Conservation (phyloP, 2,329 filamentous ascomycete genomes). For the Aspergillus persii region DNA sequence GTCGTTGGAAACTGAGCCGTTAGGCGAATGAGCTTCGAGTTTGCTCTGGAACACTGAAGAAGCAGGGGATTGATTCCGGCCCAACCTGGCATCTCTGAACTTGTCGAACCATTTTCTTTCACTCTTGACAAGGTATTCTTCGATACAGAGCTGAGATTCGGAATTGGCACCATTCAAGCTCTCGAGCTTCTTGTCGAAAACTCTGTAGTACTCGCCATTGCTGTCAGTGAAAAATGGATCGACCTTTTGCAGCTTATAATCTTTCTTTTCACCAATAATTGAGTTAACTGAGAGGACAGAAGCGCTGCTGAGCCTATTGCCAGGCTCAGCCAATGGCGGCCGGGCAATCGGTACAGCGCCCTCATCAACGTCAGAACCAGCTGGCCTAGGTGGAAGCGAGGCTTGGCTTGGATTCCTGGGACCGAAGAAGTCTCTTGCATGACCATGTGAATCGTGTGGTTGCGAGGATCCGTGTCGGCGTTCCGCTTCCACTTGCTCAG, state of each 20-base stretch:
- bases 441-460: conserved; percentile 16
- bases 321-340: conserved; percentile 25
- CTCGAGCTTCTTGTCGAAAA: conserved; percentile 58
- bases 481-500: conserved; percentile 33
- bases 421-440: conserved; percentile 17
- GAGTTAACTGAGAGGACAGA: conserved; percentile 55
- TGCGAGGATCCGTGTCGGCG: conserved; percentile 23
- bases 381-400: conserved; percentile 22
- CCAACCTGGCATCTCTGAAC: conserved; percentile 59
- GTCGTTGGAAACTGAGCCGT: conserved; percentile 43
- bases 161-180: conserved; percentile 57
- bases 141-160: conserved; percentile 60
- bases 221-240: conserved; percentile 67
- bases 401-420: conserved; percentile 29
- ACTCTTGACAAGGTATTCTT: conserved; percentile 62
- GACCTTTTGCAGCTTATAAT: conserved; percentile 64
- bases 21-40: conserved; percentile 33
- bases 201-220: conserved; percentile 59
- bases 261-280: conserved; percentile 60
- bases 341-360: conserved; percentile 28
- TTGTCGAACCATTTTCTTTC: conserved; percentile 66
- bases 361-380: conserved; percentile 33
- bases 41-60: conserved; percentile 33
- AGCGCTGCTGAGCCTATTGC: conserved; percentile 38
- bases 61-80: conserved; percentile 45